Evolutionary conservation across 176 grass and related monocot species (phyloP).

Genomic region (Oryza glaberrima): DNA sequence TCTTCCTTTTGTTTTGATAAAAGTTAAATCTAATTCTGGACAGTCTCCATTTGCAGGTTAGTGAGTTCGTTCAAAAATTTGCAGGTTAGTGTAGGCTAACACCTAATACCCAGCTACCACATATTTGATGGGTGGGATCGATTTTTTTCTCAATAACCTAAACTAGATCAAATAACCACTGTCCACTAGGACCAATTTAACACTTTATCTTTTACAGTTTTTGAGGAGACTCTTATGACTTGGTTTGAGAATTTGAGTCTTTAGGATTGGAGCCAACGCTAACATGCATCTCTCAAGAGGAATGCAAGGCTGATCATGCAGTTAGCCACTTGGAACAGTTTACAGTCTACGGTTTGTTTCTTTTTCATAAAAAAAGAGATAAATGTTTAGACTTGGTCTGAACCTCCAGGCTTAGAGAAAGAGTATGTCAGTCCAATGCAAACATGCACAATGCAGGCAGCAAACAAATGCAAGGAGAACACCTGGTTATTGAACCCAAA

Average conservation of each 20-base stretch:
- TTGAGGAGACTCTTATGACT: background rate
- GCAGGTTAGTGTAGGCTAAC: background rate
- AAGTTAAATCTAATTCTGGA: background rate
- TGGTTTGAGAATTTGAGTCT: background rate
- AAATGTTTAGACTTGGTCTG: background rate
- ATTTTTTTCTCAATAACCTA: no score
- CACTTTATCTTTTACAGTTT: no score
- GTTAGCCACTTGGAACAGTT: background rate
- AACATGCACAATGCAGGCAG: background rate
- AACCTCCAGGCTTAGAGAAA: background rate
- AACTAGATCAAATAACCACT: no score
- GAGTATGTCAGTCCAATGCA: background rate
- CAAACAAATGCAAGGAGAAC: constrained; percentile 8
- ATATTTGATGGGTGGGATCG: background rate
- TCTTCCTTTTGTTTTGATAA: constrained; percentile 11
- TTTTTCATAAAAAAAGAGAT: background rate
- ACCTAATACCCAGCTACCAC: background rate
- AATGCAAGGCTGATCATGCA: background rate
- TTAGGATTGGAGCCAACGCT: background rate
- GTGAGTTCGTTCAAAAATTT: no score
- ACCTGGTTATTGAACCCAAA: background rate
- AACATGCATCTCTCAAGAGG: background rate
- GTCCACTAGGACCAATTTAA: no score
- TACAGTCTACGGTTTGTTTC: background rate
- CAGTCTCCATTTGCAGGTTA: background rate